Percentiles rank a stretch among this genome's conserved stretches.
These are phyloP conservation scores for Fusarium piperis DNA, from an alignment of 2,329 filamentous ascomycete species.

Conservation along the genomic window DNA sequence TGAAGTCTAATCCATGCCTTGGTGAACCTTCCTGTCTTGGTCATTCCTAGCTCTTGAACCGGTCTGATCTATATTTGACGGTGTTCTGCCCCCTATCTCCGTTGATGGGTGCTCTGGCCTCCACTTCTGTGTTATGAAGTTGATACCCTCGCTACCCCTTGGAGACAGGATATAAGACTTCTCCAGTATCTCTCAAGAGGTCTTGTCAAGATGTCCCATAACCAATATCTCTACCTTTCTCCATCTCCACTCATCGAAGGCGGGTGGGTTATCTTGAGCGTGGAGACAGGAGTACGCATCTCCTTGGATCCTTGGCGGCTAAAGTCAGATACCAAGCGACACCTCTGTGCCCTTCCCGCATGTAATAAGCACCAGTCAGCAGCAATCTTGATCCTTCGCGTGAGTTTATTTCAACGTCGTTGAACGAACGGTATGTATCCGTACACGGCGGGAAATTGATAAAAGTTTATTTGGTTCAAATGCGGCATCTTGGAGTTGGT, in stretches of 20 bases:
- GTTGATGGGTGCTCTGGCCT: too few species aligned
- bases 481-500: not conserved
- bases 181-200: too few species aligned
- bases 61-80: too few species aligned
- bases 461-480: not conserved
- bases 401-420: slow-evolving; percentile 6
- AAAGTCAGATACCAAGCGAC: not conserved
- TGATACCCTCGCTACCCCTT: not conserved
- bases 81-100: too few species aligned
- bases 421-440: not conserved
- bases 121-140: not conserved
- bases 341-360: slow-evolving; percentile 2
- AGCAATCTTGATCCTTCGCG: not conserved
- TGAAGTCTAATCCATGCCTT: not conserved
- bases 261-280: not conserved
- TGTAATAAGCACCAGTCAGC: slow-evolving; percentile 1
- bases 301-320: too few species aligned
- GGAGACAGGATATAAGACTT: too few species aligned
- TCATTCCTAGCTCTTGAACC: not conserved
- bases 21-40: not conserved
- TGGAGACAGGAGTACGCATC: too few species aligned
- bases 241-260: not conserved
- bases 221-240: too few species aligned
- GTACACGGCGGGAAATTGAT: not conserved
- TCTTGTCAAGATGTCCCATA: too few species aligned